Conservation (phyloP, 1,139 yeast genomes). For the Kodamaea plutei region DNA sequence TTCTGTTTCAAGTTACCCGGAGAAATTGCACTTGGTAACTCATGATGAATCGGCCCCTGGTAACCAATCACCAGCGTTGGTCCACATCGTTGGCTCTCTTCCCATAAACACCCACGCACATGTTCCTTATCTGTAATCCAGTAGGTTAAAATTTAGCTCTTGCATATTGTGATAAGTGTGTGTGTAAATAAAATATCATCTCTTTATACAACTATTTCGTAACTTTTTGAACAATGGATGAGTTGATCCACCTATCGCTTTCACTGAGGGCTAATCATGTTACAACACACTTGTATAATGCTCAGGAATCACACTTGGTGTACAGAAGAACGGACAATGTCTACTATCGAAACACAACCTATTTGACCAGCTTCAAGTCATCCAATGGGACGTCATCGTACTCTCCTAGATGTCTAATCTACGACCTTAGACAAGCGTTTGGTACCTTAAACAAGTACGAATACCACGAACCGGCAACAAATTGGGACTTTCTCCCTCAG, state of each 20-base stretch:
- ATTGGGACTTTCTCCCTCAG: conserved; percentile 7
- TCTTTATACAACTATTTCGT: no score
- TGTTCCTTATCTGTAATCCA: no score
- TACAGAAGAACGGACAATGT: conserved; percentile 30
- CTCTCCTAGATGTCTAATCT: conserved; percentile 72
- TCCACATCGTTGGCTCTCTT: no score
- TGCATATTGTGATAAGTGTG: no score
- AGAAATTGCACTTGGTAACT: not conserved
- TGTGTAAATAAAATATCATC: no score
- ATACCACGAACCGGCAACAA: conserved; percentile 29
- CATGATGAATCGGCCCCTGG: no score
- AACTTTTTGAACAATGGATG: conserved; percentile 55
- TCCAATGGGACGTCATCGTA: conserved; percentile 52
- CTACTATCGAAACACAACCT: conserved; percentile 29
- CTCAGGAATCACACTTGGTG: conserved; percentile 69
- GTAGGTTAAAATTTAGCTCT: no score
- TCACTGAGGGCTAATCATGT: conserved; percentile 74
- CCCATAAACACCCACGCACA: no score
- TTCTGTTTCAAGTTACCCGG: conserved; percentile 1
- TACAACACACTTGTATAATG: conserved; percentile 73
- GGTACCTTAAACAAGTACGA: conserved; percentile 58
- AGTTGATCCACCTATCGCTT: conserved; percentile 63
- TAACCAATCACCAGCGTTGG: no score
- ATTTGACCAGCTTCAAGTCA: conserved; percentile 32
- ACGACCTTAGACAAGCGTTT: conserved; percentile 69